Evolutionary conservation across 2,329 filamentous ascomycete species (phyloP).

Genomic region (Chaetomium sp.): DNA sequence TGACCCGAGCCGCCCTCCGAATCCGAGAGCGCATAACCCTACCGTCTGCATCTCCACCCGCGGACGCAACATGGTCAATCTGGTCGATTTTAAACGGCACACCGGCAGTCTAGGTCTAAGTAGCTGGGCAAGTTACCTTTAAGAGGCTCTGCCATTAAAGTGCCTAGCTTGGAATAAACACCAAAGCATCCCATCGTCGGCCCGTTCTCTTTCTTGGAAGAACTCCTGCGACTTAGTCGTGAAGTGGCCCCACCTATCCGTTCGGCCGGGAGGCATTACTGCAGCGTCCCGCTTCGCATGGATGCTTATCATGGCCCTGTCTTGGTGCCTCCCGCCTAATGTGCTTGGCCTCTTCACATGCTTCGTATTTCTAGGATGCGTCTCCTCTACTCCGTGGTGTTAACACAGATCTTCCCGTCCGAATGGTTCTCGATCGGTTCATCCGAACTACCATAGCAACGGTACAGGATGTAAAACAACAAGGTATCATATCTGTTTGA

Average conservation of each 20-base stretch:
- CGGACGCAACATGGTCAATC: neutral
- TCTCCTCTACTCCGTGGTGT: no score
- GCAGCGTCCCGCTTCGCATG: constrained; percentile 4
- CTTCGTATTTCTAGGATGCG: no score
- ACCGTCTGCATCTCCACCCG: neutral
- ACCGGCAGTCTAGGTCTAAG: no score
- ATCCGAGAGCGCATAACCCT: neutral
- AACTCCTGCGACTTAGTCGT: neutral
- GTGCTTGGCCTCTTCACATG: neutral
- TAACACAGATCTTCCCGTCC: no score
- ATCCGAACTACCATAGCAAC: no score
- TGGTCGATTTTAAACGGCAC: neutral
- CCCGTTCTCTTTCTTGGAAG: no score
- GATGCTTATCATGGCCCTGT: neutral
- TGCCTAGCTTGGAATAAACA: no score
- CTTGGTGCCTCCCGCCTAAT: neutral
- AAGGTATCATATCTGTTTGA: neutral
- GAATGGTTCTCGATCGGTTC: neutral
- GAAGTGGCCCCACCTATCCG: constrained; percentile 26
- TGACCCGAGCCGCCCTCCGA: constrained; percentile 26
- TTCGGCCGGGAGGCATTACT: constrained; percentile 27
- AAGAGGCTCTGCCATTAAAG: no score
- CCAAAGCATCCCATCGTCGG: neutral
- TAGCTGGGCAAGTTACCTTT: no score
- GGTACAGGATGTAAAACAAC: neutral